A percentile compares a stretch with the other conserved stretches of the same genome.
Conservation (phyloP, 768 basidiomycete species). For the Suillus alpinus region DNA sequence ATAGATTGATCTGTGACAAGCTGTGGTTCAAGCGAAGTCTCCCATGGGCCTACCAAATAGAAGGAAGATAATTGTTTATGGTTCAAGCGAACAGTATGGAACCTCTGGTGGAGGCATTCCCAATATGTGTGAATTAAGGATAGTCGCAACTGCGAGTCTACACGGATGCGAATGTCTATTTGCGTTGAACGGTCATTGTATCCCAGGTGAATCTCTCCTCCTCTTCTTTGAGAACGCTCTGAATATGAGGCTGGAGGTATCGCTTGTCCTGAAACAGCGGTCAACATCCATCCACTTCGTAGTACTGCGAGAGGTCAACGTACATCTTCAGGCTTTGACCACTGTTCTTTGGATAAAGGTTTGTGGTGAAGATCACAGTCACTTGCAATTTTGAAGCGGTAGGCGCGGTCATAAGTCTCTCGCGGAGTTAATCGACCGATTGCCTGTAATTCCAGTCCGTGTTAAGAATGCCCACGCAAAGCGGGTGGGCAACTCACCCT, state of each 20-base stretch:
- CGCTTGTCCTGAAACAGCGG: constrained; percentile 67
- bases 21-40: neutral
- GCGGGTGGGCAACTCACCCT: constrained; percentile 47
- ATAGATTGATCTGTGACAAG: constrained; percentile 7
- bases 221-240: constrained; percentile 70
- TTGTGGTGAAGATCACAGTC: constrained; percentile 56
- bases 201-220: constrained; percentile 82
- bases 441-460: constrained; percentile 51
- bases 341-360: constrained; percentile 76
- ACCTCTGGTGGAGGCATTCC: neutral
- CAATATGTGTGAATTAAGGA: constrained; percentile 17
- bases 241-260: constrained; percentile 80
- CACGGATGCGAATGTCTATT: constrained; percentile 41
- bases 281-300: constrained; percentile 6
- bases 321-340: constrained; percentile 77
- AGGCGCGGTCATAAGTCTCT: constrained; percentile 87
- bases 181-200: constrained; percentile 65
- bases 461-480: neutral
- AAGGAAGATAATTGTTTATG: neutral
- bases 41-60: too few species aligned
- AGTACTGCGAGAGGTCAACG: constrained; percentile 20
- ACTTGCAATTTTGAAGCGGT: constrained; percentile 80
- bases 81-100: neutral
- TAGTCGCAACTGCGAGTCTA: constrained; percentile 20
- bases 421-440: constrained; percentile 73